Evolutionary conservation across 768 basidiomycete species (phyloP).

Genomic region (Pleurotus platypus): DNA sequence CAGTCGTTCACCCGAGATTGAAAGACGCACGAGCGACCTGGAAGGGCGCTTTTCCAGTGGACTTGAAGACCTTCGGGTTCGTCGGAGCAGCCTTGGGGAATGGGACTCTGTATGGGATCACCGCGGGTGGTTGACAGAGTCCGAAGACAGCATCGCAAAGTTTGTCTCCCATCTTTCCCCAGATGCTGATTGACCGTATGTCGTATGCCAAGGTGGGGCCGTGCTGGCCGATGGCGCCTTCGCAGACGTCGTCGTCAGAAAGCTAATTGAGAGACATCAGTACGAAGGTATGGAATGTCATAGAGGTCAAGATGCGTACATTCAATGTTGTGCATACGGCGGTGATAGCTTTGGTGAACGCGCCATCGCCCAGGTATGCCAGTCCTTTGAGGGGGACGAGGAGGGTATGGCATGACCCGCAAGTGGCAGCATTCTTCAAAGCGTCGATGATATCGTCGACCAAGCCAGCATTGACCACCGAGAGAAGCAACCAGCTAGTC

Average conservation of each 20-base stretch:
- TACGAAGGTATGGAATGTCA: background rate
- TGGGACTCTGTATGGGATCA: slow-evolving; percentile 38
- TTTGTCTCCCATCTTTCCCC: slow-evolving; percentile 46
- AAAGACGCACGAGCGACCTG: slow-evolving; percentile 37
- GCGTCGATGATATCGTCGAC: slow-evolving; percentile 39
- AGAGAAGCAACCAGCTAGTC: slow-evolving; percentile 3
- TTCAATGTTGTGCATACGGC: slow-evolving; percentile 40
- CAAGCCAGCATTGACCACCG: slow-evolving; percentile 23
- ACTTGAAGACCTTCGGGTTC: slow-evolving; percentile 28
- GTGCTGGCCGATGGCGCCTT: slow-evolving; percentile 44
- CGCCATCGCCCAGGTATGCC: slow-evolving; percentile 43
- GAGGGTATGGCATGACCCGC: slow-evolving; percentile 48
- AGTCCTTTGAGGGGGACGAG: slow-evolving; percentile 42
- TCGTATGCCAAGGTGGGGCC: slow-evolving; percentile 58
- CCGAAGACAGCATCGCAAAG: slow-evolving; percentile 55
- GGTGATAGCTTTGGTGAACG: slow-evolving; percentile 39
- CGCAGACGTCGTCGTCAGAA: slow-evolving; percentile 56
- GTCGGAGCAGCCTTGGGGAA: slow-evolving; percentile 40
- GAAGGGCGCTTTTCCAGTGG: slow-evolving; percentile 40
- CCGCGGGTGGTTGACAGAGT: slow-evolving; percentile 46
- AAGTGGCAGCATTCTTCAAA: slow-evolving; percentile 42
- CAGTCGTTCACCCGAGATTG: too few relatives aligned
- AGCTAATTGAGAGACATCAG: slow-evolving; percentile 25
- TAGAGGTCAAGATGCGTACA: slow-evolving; percentile 20
- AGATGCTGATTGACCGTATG: slow-evolving; percentile 43